Evolutionary conservation across 2,329 filamentous ascomycete species (phyloP), one percentile per base, ranked within the genome.

Genomic region (Drechslerella dactyloides): DNA sequence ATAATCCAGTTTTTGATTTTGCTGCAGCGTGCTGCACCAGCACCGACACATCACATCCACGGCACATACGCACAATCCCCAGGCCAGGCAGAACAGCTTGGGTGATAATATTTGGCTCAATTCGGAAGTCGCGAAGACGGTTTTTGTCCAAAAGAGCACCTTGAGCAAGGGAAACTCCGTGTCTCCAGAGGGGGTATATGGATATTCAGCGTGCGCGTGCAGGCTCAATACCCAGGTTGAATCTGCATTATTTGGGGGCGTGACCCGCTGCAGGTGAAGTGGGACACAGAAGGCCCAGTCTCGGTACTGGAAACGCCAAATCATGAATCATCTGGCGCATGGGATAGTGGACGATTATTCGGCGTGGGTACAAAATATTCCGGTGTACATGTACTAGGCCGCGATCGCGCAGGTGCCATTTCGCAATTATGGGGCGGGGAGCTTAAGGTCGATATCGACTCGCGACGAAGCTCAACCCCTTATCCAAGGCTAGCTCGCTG

Each of bases 191-290:
- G 27, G n/a, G 58, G 44, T 53, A 35, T 59, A 62, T 24, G 60
- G 33, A 37, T 33, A 48, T 48, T 48, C 44, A 23, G 44, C 44
- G 44, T 23, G 19, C 8, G 50, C 15, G 15, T 48, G 42, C 53
- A 24, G 27, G 27, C 35, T 23, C 46, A 48, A 52, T 42, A 27
- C 35, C 58, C 59, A 48, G 66, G 53, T 40, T 51, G 24, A 44
- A 57, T 64, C 54, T 54, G 17, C 30, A 58, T 70, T 6, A 19
- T 15, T 48, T 19, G 66, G 58, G 58, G 59, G 58, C 58, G 53
- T 69, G 65, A 69, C 58, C 65, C 58, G 58, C 52, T 63, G 65
- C 65, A 69, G 53, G 44, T 62, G 30, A 42, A 40, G 63, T 68
- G 63, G 63, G 56, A 63, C 46, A 46, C 21, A 46, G 57, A 52